Percentiles rank a stretch among this genome's conserved stretches.
These are phyloP conservation scores for Nakazawaea molendinolei DNA, from an alignment of 805 yeast species.

Conservation along the genomic window DNA sequence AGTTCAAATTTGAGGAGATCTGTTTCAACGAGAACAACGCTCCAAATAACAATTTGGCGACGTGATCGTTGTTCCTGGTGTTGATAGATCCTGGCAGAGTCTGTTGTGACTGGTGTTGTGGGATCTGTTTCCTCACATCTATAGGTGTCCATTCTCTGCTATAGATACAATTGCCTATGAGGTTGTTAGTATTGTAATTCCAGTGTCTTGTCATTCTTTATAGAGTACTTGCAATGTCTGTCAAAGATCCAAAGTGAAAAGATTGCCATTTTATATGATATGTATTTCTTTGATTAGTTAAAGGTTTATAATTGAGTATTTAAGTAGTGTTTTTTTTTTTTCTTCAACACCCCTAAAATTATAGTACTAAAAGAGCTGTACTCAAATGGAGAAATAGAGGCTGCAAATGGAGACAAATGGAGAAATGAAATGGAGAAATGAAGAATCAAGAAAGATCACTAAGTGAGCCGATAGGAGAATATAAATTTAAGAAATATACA, in stretches of 20 bases:
- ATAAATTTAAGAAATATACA: not conserved
- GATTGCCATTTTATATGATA: conserved; percentile 44
- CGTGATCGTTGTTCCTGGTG: conserved; percentile 55
- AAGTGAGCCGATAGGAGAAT: conserved; percentile 8
- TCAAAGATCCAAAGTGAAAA: conserved; percentile 89
- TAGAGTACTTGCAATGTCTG: conserved; percentile 60
- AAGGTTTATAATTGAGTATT: not conserved
- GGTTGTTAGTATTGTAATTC: conserved; percentile 1
- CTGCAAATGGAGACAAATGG: too few relatives aligned
- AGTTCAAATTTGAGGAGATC: conserved; percentile 51
- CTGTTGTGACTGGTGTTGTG: conserved; percentile 4
- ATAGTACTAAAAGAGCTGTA: too few relatives aligned
- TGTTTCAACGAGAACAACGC: conserved; percentile 73
- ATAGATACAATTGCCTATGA: conserved; percentile 64
- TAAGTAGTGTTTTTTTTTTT: too few relatives aligned
- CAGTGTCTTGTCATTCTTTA: too few relatives aligned
- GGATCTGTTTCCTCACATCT: conserved; percentile 4
- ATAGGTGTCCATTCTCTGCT: conserved; percentile 54
- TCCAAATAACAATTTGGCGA: conserved; percentile 81
- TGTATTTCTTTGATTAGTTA: not conserved
- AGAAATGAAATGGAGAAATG: not conserved
- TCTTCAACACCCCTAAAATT: too few relatives aligned
- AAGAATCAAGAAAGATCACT: conserved; percentile 1
- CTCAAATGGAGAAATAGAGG: too few relatives aligned
- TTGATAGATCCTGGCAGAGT: conserved; percentile 32